These are phyloP conservation scores for Trametopsis cervina DNA, from an alignment of 768 basidiomycete species.

Conservation along the genomic window DNA sequence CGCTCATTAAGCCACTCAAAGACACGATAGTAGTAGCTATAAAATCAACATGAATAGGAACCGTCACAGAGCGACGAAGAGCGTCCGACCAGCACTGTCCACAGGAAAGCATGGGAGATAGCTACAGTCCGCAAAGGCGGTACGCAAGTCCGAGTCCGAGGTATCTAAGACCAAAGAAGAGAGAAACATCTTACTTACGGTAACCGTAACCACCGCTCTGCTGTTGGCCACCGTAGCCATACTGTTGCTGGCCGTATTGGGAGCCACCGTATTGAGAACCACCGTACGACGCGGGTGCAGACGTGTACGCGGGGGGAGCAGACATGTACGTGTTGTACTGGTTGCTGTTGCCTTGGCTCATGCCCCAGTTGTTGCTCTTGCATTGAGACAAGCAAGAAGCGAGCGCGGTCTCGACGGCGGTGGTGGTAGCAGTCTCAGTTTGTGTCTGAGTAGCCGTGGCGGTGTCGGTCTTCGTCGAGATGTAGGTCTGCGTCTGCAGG, in stretches of 20 bases:
- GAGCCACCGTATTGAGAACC: conserved; percentile 5
- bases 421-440: conserved; percentile 38
- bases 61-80: neutral
- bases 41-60: conserved; percentile 4
- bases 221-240: neutral
- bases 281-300: conserved; percentile 18
- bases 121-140: neutral
- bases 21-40: neutral
- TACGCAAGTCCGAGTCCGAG: neutral
- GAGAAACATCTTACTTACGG: conserved; percentile 2
- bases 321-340: conserved; percentile 32
- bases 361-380: conserved; percentile 46
- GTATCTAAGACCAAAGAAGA: neutral
- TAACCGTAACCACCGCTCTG: conserved; percentile 1
- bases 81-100: neutral
- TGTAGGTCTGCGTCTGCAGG: conserved; percentile 43
- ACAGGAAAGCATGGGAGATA: neutral
- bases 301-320: conserved; percentile 8
- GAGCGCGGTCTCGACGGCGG: conserved; percentile 43
- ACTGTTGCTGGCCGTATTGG: conserved; percentile 8
- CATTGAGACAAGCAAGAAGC: conserved; percentile 53
- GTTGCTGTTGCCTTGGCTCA: conserved; percentile 47
- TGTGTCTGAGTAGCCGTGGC: conserved; percentile 33
- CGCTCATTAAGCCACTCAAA: conserved; percentile 8
- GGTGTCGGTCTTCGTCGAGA: conserved; percentile 31